These are phyloP conservation scores for Skeletonema marinoi DNA, from an alignment of 108 stramenopile species.

Conservation along the genomic window DNA sequence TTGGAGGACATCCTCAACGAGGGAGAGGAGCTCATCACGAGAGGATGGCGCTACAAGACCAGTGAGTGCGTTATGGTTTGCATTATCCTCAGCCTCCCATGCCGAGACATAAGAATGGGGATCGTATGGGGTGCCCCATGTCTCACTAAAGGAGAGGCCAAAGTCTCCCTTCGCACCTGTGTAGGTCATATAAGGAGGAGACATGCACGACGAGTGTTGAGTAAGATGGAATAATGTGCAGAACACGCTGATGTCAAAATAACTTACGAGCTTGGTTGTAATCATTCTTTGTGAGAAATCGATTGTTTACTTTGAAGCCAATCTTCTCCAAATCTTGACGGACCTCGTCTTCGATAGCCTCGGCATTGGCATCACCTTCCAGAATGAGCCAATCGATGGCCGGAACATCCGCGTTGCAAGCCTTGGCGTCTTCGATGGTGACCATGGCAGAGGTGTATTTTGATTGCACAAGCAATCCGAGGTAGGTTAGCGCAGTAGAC, in stretches of 20 bases:
- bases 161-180: constrained; percentile 48
- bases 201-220: neutral
- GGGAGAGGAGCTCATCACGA: constrained; percentile 35
- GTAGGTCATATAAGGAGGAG: neutral
- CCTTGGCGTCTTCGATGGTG: neutral
- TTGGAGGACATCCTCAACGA: constrained; percentile 37
- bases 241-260: too few species aligned
- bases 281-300: constrained; percentile 36
- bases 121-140: constrained; percentile 66
- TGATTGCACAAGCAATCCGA: too few species aligned
- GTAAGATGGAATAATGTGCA: too few species aligned
- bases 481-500: too few species aligned
- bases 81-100: constrained; percentile 50
- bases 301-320: constrained; percentile 34
- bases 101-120: constrained; percentile 49
- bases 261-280: constrained; percentile 41
- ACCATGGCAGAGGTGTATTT: too few species aligned
- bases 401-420: neutral
- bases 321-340: constrained; percentile 33
- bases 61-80: constrained; percentile 26
- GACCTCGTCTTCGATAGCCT: constrained; percentile 49
- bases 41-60: constrained; percentile 29
- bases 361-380: constrained; percentile 47
- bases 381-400: constrained; percentile 45
- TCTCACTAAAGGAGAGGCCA: constrained; percentile 55